These are phyloP conservation scores for Moesziomyces antarcticus DNA, from an alignment of 1,284 basidiomycete species.

Conservation along the genomic window DNA sequence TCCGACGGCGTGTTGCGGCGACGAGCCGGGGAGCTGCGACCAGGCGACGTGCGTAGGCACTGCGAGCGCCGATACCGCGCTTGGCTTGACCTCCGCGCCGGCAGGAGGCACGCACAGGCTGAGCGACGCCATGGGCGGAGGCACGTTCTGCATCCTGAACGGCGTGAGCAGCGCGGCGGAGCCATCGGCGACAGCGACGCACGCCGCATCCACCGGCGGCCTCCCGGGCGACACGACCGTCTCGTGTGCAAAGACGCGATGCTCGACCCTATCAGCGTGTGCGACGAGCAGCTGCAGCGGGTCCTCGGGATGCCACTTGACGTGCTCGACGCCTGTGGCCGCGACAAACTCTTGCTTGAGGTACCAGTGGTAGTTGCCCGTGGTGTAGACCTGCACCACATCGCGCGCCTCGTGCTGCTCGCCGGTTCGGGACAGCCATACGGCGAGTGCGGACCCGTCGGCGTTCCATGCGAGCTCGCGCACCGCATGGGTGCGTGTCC, in stretches of 20 bases:
- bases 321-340: conserved; percentile 69
- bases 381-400: conserved; percentile 88
- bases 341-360: conserved; percentile 61
- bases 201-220: conserved; percentile 82
- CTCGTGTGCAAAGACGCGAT: conserved; percentile 79
- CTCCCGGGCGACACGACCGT: conserved; percentile 75
- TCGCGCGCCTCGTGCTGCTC: conserved; percentile 5
- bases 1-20: conserved; percentile 69
- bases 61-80: conserved; percentile 12
- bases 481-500: conserved; percentile 72
- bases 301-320: conserved; percentile 90
- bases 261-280: conserved; percentile 72
- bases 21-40: conserved; percentile 72
- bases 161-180: conserved; percentile 85
- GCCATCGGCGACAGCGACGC: conserved; percentile 91
- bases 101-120: conserved; percentile 71
- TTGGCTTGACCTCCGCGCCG: conserved; percentile 14
- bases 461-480: conserved; percentile 86
- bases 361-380: conserved; percentile 93
- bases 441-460: conserved; percentile 84
- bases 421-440: conserved; percentile 76
- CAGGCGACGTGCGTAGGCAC: conserved; percentile 71
- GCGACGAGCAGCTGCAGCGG: conserved; percentile 76
- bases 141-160: conserved; percentile 91
- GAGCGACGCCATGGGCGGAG: conserved; percentile 91